Base-by-base conservation (phyloP, 495 filamentous ascomycete species). In the Penicillium fimorum region DNA sequence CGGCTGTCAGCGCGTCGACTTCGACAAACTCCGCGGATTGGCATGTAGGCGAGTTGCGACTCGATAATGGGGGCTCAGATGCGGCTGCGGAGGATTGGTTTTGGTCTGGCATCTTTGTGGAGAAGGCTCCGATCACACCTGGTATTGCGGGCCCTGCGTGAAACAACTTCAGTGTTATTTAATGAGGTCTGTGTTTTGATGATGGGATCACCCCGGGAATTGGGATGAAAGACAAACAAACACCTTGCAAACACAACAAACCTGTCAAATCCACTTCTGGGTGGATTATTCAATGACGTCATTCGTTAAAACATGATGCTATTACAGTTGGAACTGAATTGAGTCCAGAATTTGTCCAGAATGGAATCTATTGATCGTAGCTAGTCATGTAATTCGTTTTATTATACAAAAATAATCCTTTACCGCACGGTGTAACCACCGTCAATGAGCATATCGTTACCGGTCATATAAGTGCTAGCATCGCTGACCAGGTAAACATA, bases 401-500 rank as follows among this genome's bases (percentile, higher is more conserved):
- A 17, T n/a, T 41, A 9, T 32, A 41, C 15, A 56, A 55, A 44
- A 52, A 30, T 3, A 41, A 47, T 51, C 15, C 44, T 68, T 68
- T 76, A 79, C 69, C 74, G 72, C 45, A 71, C 70, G 43, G 59
- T 66, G 63, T 77, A 80, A 18, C 76, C 78, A 24, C 91, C 91
- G 68, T 96, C 91, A 57, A 93, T 84, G 40, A 85, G 63, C 44
- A 96, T 72, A 73, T 95, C 90, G 7, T 74, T 75, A 7, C 91
- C 93, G 2, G 91, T 97, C 17, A 86, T 96, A 71, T 92, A 96
- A 40, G 86, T 85, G 69, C 84, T 84, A 8, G 89, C 89, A 71
- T 93, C 87, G 60, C 79, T 84, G 56, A 79, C 77, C 58, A 93
- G 69, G 67, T 91, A 93, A 7, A 91, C 85, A 69, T 91, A 93